Evolutionary conservation across 2,329 filamentous ascomycete species (phyloP).

Genomic region (Trichophyton schoenleinii): DNA sequence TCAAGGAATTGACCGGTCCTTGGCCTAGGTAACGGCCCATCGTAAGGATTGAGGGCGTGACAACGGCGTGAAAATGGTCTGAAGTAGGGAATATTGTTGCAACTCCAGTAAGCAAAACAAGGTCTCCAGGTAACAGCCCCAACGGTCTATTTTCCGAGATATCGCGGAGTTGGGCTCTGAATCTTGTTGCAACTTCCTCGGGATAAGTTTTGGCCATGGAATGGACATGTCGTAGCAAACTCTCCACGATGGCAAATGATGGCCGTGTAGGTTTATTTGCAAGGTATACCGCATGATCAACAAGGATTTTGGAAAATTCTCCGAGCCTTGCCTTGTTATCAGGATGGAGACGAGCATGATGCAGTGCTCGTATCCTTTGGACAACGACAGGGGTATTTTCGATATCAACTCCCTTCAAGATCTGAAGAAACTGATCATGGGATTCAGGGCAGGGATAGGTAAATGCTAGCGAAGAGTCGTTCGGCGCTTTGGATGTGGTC

Average conservation of each 20-base stretch:
- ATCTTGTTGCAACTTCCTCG: constrained; percentile 61
- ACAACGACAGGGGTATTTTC: constrained; percentile 64
- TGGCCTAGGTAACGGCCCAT: constrained; percentile 75
- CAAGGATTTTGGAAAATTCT: constrained; percentile 38
- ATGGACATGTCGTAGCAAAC: constrained; percentile 76
- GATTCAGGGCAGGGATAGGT: constrained; percentile 76
- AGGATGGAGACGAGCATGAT: constrained; percentile 74
- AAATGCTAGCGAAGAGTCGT: constrained; percentile 48
- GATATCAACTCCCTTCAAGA: constrained; percentile 49
- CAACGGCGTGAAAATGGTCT: constrained; percentile 92
- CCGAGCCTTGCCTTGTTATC: constrained; percentile 75
- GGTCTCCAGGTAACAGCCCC: constrained; percentile 52
- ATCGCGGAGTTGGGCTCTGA: constrained; percentile 56
- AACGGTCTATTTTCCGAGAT: constrained; percentile 41
- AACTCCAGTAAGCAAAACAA: constrained; percentile 72
- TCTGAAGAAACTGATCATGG: constrained; percentile 58
- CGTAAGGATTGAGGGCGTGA: constrained; percentile 77
- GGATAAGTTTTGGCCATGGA: constrained; percentile 81
- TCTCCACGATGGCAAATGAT: constrained; percentile 60
- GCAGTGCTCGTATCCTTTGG: constrained; percentile 79
- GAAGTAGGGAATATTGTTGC: constrained; percentile 83
- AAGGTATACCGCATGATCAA: constrained; percentile 48
- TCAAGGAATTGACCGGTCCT: constrained; percentile 51
- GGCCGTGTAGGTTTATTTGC: constrained; percentile 39
- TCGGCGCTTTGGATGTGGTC: background rate